phyloP scores from a whole-genome alignment of 345 rosid species.

The Acer campestre region DNA sequence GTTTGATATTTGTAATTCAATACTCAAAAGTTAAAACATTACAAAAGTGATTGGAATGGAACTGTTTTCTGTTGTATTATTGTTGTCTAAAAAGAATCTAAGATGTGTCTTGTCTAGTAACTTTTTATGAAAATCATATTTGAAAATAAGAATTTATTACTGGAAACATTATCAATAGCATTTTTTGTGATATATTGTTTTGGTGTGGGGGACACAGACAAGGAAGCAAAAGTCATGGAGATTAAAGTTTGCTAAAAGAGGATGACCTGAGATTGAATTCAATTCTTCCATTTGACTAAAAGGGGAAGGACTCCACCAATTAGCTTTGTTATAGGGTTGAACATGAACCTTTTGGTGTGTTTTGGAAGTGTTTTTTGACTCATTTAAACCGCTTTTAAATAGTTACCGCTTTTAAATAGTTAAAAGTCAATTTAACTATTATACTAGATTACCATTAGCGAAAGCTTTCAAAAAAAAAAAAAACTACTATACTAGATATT shows the following conservation, averaged over 20 bases:
- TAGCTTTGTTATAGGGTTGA: background rate
- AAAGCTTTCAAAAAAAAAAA: no score
- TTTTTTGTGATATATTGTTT: background rate
- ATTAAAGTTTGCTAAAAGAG: background rate
- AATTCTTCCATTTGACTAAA: background rate
- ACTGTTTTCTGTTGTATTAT: background rate
- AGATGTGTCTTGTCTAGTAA: background rate
- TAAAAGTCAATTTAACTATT: no score
- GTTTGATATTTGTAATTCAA: background rate
- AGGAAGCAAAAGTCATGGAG: slow-evolving; percentile 7
- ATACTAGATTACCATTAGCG: no score
- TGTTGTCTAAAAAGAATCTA: background rate
- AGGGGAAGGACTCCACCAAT: background rate
- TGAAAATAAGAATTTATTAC: background rate
- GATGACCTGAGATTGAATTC: background rate
- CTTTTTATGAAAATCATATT: background rate
- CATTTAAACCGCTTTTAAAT: background rate
- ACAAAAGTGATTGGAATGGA: background rate
- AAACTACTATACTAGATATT: no score
- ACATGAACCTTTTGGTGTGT: background rate
- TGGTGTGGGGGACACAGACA: slow-evolving; percentile 5
- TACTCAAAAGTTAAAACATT: background rate
- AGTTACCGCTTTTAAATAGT: background rate
- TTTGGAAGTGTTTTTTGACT: background rate
- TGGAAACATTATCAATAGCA: background rate